Percentiles rank a stretch among this genome's conserved stretches.
Evolutionary conservation across 495 filamentous ascomycete genomes (phyloP).

Genomic region (Penicillium fimorum): DNA sequence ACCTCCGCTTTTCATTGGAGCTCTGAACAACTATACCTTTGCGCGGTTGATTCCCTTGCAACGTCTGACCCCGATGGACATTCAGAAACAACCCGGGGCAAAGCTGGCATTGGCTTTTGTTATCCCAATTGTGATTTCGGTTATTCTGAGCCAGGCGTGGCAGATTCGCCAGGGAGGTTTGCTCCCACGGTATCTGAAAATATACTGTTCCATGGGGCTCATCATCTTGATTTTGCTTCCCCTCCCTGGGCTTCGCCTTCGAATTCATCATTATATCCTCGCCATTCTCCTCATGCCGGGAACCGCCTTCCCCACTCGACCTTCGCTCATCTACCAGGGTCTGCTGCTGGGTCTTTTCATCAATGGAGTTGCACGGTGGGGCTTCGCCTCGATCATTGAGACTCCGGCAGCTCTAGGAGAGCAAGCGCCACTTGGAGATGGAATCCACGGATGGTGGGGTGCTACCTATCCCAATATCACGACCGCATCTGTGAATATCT

Average conservation of each 20-base stretch:
- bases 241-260: slow-evolving; percentile 77
- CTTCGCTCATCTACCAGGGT: slow-evolving; percentile 78
- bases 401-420: slow-evolving; percentile 66
- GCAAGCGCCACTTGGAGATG: slow-evolving; percentile 32
- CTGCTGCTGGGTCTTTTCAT: slow-evolving; percentile 87
- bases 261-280: slow-evolving; percentile 95
- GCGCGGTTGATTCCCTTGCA: slow-evolving; percentile 75
- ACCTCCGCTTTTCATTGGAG: slow-evolving; percentile 72
- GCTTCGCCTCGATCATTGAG: slow-evolving; percentile 87
- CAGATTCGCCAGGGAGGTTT: slow-evolving; percentile 71
- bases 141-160: slow-evolving; percentile 68
- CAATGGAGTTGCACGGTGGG: slow-evolving; percentile 91
- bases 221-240: slow-evolving; percentile 63
- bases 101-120: slow-evolving; percentile 67
- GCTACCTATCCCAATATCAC: slow-evolving; percentile 65
- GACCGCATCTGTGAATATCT: slow-evolving; percentile 49
- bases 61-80: slow-evolving; percentile 72
- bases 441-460: slow-evolving; percentile 54
- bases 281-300: slow-evolving; percentile 80
- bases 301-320: slow-evolving; percentile 78
- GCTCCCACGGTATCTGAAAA: slow-evolving; percentile 64
- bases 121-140: slow-evolving; percentile 55
- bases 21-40: slow-evolving; percentile 81
- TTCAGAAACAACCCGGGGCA: slow-evolving; percentile 74
- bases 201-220: slow-evolving; percentile 64